Evolutionary conservation across 306 rosid species (phyloP).

Genomic region (Hippophae rhamnoides): DNA sequence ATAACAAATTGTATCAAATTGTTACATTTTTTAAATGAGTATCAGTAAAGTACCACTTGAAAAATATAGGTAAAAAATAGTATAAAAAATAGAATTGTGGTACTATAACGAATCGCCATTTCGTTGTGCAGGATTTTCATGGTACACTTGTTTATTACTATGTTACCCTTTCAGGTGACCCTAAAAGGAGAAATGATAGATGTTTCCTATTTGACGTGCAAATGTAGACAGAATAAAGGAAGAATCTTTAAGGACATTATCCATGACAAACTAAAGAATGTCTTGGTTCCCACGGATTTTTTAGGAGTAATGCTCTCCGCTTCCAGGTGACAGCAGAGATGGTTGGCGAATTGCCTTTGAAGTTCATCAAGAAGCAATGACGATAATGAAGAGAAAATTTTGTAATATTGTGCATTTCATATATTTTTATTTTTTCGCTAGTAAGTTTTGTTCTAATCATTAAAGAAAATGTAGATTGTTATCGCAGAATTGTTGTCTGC

Average conservation of each 20-base stretch:
- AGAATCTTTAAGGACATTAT: conserved; percentile 16
- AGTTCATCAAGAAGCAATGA: conserved; percentile 25
- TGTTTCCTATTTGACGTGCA: conserved; percentile 28
- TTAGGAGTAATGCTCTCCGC: background rate
- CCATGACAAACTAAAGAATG: conserved; percentile 25
- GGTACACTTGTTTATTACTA: conserved; percentile 9
- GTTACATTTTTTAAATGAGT: background rate
- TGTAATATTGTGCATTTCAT: conserved; percentile 12
- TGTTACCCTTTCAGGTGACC: conserved; percentile 23
- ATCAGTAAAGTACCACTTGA: background rate
- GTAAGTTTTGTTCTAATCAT: conserved; percentile 23
- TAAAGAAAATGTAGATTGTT: conserved; percentile 30
- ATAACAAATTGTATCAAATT: too few relatives aligned
- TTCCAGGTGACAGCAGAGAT: conserved; percentile 25
- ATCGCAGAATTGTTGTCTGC: conserved; percentile 27
- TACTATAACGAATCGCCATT: too few relatives aligned
- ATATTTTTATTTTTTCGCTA: conserved; percentile 24
- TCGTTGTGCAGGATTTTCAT: background rate
- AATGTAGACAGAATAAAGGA: conserved; percentile 19
- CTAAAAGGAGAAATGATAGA: conserved; percentile 12
- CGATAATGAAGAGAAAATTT: conserved; percentile 22
- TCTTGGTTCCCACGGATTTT: conserved; percentile 14
- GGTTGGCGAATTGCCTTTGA: conserved; percentile 17
- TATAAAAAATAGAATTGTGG: too few relatives aligned
- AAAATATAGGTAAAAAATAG: background rate